These are phyloP conservation scores for Phytophthora europaea DNA, from an alignment of 352 stramenopile species.

Conservation along the genomic window DNA sequence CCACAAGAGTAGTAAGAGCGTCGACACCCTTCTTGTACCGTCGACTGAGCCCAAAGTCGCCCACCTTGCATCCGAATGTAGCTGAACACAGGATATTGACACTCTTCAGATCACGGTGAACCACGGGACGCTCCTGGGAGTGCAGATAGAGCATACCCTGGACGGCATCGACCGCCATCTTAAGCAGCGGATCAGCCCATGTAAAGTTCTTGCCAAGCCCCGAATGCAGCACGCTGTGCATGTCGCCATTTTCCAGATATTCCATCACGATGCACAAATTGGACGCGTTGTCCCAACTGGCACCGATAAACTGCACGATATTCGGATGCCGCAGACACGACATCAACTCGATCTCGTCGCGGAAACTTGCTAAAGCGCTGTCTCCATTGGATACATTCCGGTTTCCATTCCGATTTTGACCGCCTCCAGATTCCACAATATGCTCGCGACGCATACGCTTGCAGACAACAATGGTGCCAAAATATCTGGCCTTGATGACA, in stretches of 20 bases:
- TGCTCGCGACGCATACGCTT: slow-evolving; percentile 90
- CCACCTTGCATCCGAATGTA: slow-evolving; percentile 91
- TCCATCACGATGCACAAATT: slow-evolving; percentile 93
- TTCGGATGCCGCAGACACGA: slow-evolving; percentile 88
- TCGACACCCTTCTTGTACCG: slow-evolving; percentile 88
- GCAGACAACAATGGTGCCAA: slow-evolving; percentile 89
- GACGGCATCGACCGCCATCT: slow-evolving; percentile 88
- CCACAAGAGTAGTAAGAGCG: slow-evolving; percentile 85
- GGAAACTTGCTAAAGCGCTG: slow-evolving; percentile 76
- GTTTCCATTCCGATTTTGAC: slow-evolving; percentile 27
- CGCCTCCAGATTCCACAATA: slow-evolving; percentile 59
- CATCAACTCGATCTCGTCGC: slow-evolving; percentile 91
- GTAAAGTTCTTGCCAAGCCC: slow-evolving; percentile 83
- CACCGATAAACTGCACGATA: slow-evolving; percentile 92
- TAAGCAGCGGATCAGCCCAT: slow-evolving; percentile 87
- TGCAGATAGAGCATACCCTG: slow-evolving; percentile 92
- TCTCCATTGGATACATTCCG: slow-evolving; percentile 31
- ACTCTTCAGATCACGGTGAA: slow-evolving; percentile 90
- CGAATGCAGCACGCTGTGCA: slow-evolving; percentile 89
- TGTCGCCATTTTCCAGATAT: slow-evolving; percentile 91
- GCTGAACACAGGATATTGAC: slow-evolving; percentile 91
- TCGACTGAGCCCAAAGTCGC: slow-evolving; percentile 88
- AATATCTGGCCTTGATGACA: slow-evolving; percentile 91
- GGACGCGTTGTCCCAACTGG: slow-evolving; percentile 90
- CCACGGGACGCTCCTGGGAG: slow-evolving; percentile 83